Evolutionary conservation across 345 rosid species (phyloP).

Genomic region (Salix brachista): DNA sequence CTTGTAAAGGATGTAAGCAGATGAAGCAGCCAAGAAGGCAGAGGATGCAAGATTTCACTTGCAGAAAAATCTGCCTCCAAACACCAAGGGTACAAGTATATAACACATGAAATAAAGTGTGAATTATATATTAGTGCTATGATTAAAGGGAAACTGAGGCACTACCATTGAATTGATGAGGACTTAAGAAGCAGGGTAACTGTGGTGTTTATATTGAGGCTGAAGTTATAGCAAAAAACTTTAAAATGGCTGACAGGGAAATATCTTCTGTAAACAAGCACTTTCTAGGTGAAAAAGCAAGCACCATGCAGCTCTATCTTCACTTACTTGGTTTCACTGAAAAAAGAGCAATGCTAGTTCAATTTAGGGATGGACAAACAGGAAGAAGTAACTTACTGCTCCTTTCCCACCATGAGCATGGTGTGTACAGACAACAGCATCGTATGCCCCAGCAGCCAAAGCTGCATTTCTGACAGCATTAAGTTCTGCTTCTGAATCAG

Average conservation of each 20-base stretch:
- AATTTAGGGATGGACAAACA: not conserved
- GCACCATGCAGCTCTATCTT: not conserved
- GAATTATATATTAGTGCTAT: not conserved
- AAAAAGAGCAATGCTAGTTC: not conserved
- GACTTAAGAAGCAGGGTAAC: not conserved
- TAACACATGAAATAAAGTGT: not conserved
- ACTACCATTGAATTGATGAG: not conserved
- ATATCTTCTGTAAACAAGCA: not conserved
- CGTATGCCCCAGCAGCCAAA: constrained; percentile 82
- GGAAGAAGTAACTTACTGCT: constrained; percentile 53
- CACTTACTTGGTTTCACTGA: not conserved
- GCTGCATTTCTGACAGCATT: constrained; percentile 82
- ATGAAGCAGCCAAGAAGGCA: not conserved
- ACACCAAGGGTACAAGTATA: not conserved
- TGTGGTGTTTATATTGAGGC: not conserved
- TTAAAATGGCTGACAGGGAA: not conserved
- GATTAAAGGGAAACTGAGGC: not conserved
- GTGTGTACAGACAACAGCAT: constrained; percentile 88
- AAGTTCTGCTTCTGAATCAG: constrained; percentile 85
- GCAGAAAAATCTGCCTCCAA: not conserved
- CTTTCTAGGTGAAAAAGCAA: not conserved
- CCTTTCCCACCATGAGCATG: constrained; percentile 99
- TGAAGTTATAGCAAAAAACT: too few relatives aligned
- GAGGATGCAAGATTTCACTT: not conserved
- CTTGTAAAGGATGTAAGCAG: not conserved